phyloP scores from a whole-genome alignment of 2,329 filamentous ascomycete species.

The Pseudomassariella vexata region DNA sequence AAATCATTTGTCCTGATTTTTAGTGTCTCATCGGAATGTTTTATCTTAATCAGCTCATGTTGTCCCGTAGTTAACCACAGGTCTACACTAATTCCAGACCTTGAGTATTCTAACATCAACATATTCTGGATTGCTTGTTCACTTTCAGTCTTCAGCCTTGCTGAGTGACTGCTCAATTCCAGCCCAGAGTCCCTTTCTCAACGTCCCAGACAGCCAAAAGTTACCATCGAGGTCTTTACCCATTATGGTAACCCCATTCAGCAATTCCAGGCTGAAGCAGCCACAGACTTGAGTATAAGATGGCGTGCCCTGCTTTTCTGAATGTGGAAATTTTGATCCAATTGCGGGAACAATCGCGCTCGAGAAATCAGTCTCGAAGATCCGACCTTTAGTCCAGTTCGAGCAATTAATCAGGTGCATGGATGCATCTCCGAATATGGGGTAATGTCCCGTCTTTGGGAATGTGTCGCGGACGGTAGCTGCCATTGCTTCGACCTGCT shows the following conservation, averaged over 20 bases:
- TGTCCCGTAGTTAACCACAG: no score
- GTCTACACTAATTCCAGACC: no score
- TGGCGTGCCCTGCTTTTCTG: conserved; percentile 8
- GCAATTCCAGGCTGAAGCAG: conserved; percentile 14
- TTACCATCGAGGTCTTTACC: conserved; percentile 24
- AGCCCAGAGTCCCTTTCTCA: conserved; percentile 18
- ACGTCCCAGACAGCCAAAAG: conserved; percentile 21
- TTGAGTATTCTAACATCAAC: no score
- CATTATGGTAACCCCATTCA: conserved; percentile 20
- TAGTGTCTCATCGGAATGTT: no score
- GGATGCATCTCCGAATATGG: conserved; percentile 22
- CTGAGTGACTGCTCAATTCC: conserved; percentile 15
- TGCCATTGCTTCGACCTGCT: conserved; percentile 29
- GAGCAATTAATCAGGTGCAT: conserved; percentile 26
- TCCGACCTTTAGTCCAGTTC: conserved; percentile 25
- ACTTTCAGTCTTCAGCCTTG: no score
- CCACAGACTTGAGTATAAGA: conserved; percentile 21
- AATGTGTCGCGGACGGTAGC: conserved; percentile 16
- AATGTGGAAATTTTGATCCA: no score
- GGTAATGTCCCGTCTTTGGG: conserved; percentile 17
- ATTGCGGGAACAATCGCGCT: conserved; percentile 10
- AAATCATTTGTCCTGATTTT: no score
- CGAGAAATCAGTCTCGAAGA: conserved; percentile 22
- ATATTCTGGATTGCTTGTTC: no score
- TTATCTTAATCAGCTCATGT: no score